Evolutionary conservation across 176 grass and related monocot species (phyloP).

Genomic region (Dactylis glomerata): DNA sequence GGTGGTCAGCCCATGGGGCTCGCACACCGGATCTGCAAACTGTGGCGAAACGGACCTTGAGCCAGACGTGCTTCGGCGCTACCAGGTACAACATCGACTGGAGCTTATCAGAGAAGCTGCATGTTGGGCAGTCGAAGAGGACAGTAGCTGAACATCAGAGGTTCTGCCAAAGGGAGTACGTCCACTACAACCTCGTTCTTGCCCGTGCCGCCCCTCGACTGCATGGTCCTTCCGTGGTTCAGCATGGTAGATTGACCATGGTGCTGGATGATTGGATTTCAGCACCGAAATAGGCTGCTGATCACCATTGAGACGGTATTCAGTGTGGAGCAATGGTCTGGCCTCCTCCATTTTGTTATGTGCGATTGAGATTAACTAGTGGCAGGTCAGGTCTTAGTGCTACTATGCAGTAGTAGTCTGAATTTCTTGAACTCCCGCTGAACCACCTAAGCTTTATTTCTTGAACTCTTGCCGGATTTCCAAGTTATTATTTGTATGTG

Average conservation of each 20-base stretch:
- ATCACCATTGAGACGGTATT: neutral
- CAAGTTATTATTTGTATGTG: neutral
- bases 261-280: constrained; percentile 30
- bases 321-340: neutral
- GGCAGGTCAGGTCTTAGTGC: neutral
- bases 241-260: neutral
- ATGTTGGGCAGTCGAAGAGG: constrained; percentile 15
- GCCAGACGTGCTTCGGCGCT: constrained; percentile 63
- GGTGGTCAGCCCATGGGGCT: constrained; percentile 60
- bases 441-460: neutral
- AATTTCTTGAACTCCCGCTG: neutral
- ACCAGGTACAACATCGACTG: constrained; percentile 52
- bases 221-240: neutral
- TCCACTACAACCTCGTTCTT: constrained; percentile 58
- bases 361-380: neutral
- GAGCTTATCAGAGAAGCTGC: constrained; percentile 64
- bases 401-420: neutral
- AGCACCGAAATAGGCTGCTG: neutral
- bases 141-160: constrained; percentile 37
- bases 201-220: neutral
- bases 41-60: constrained; percentile 45
- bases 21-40: constrained; percentile 40
- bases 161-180: constrained; percentile 52
- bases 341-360: neutral
- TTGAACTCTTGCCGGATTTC: neutral